Evolutionary conservation across 208 protist species (phyloP), one percentile per base, ranked within the genome.

Genomic region (Herpetomonas tarakana): DNA sequence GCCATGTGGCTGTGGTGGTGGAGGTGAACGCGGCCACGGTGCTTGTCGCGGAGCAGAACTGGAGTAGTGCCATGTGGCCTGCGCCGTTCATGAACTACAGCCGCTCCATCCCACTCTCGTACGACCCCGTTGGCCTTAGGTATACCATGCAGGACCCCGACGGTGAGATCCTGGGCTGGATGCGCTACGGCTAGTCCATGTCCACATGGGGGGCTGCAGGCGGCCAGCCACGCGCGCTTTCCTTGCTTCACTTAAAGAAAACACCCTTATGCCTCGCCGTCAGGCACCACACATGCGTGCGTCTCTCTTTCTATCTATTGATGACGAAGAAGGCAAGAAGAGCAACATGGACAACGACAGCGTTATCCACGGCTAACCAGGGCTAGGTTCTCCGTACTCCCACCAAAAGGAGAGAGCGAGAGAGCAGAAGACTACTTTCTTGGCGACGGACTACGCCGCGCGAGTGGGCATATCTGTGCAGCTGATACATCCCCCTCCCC

Each of bases 31-130:
- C 31, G 21, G 11, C 44, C 12, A 44, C 50, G 16, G 71, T 77
- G 38, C 64, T 53, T 25, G 53, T 77, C 11, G 71, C 61, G 7
- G 71, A 77, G 65, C 71, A 77, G 60, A 77, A 77, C 53, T 77
- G 71, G 71, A 31, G 58, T 22, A 73, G 63, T 12, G 3, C 12
- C 28, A n/a, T 22, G 52, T 77, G 71, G 71, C 25, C 27, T 6
- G 53, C 28, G 7, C 66, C 66, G 29, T 60, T 61, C 25, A 49
- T 67, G 27, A 72, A 72, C 52, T 61, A 72, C 60, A 53, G 58
- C 1, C 66, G 66, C 7, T 44, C 22, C 11, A 28, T 72, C n/a
- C 47, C 53, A 1, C 49, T 72, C n/a, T 24, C 12, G 3, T 72
- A 59, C 51, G 28, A 65, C 22, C 30, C 26, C 22, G 24, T 29